phyloP scores from a whole-genome alignment of 305 asterid genomes.

The Fraxinus velutina region DNA sequence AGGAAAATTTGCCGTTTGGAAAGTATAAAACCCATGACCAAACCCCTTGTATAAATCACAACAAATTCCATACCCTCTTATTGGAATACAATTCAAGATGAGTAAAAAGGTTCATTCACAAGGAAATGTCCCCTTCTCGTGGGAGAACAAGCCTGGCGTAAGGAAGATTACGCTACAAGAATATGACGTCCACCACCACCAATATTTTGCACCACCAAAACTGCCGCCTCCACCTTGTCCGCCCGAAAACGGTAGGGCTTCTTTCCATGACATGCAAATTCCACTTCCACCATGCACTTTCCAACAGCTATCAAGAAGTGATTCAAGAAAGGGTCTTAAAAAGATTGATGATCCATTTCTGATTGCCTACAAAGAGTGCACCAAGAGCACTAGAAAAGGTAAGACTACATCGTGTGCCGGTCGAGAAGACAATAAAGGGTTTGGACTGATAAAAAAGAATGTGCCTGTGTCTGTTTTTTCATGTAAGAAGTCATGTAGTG shows the following conservation, averaged over 20 bases:
- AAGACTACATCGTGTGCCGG: slow-evolving; percentile 16
- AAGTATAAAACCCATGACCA: slow-evolving; percentile 35
- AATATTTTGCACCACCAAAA: slow-evolving; percentile 16
- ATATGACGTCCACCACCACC: not conserved
- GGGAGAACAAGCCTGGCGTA: slow-evolving; percentile 65
- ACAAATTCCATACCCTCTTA: not conserved
- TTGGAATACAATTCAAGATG: slow-evolving; percentile 26
- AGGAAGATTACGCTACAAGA: slow-evolving; percentile 35
- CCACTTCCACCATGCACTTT: slow-evolving; percentile 67
- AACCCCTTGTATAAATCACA: not conserved
- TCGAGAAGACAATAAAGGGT: slow-evolving; percentile 22
- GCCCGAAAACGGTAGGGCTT: slow-evolving; percentile 26
- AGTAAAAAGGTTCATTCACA: slow-evolving; percentile 52
- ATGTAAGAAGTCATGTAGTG: slow-evolving; percentile 42
- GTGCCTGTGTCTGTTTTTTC: slow-evolving; percentile 36
- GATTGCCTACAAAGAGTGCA: slow-evolving; percentile 58
- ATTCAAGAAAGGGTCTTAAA: slow-evolving; percentile 38
- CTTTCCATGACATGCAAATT: slow-evolving; percentile 41
- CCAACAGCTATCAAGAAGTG: slow-evolving; percentile 28
- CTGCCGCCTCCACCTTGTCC: slow-evolving; percentile 56
- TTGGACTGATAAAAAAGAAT: slow-evolving; percentile 39
- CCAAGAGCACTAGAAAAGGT: slow-evolving; percentile 44
- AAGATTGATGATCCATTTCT: slow-evolving; percentile 60
- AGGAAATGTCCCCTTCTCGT: slow-evolving; percentile 54
- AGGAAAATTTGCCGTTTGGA: slow-evolving; percentile 34